Evolutionary conservation across 768 basidiomycete genomes (phyloP).

Genomic region (Harrya chromipes): DNA sequence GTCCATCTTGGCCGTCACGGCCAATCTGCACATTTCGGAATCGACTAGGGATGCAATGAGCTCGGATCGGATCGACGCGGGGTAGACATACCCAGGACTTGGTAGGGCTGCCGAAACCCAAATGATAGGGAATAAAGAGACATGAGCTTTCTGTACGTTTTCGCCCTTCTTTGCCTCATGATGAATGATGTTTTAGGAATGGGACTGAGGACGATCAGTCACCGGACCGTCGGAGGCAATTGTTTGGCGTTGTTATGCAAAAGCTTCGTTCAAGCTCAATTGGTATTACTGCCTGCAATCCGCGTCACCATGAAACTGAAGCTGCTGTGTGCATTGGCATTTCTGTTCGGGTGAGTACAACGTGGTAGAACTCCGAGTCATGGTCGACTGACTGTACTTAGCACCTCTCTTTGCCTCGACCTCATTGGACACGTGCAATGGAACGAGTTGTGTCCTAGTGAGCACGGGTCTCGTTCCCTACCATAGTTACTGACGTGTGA

Average conservation of each 20-base stretch:
- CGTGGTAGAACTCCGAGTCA: not conserved
- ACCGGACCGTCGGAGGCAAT: not conserved
- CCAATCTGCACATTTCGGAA: conserved; percentile 73
- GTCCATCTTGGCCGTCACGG: conserved; percentile 69
- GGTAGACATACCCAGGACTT: conserved; percentile 68
- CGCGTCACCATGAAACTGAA: conserved; percentile 16
- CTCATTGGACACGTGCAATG: conserved; percentile 61
- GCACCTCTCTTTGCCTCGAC: conserved; percentile 45
- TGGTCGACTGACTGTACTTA: conserved; percentile 3
- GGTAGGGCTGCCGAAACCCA: conserved; percentile 91
- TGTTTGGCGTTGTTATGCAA: conserved; percentile 28
- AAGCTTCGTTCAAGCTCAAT: not conserved
- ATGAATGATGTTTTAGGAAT: conserved; percentile 1
- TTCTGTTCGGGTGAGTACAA: conserved; percentile 15
- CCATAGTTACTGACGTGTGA: conserved; percentile 6
- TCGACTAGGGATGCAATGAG: conserved; percentile 56
- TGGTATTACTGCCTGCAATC: not conserved
- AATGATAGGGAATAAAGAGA: conserved; percentile 81
- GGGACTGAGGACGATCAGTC: too few relatives aligned
- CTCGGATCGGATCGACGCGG: not conserved
- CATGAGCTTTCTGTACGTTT: conserved; percentile 95
- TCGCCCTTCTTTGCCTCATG: conserved; percentile 96
- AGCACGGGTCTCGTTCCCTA: conserved; percentile 11
- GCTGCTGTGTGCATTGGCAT: conserved; percentile 4
- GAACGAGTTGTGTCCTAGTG: conserved; percentile 70